Base-by-base conservation (phyloP, 306 rosid genomes). In the Pyrus pyrifolia region DNA sequence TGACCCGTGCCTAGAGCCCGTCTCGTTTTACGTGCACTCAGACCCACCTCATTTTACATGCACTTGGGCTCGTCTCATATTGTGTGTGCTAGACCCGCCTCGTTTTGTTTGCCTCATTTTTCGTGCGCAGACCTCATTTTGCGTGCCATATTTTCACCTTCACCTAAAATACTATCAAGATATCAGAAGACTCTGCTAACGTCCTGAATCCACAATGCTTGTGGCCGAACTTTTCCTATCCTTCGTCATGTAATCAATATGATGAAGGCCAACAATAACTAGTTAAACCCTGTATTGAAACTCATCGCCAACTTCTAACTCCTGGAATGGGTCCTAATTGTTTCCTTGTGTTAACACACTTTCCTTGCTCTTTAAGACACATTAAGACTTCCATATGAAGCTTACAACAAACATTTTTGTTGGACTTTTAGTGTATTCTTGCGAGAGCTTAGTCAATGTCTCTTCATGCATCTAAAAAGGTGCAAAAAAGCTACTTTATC, bases 231-330 rank as follows among this genome's bases (percentile, higher is more conserved):
- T 31, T 31, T 17, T 11, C 27, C 40, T 40, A 10, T 74, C 79
- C 49, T 42, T 63, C 44, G 45, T 52, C 67, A 76, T 57, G 70
- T 35, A 86, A 81, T 86, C 90, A 76, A 88, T 86, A 4, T 35
- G 57, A 51, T 88, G 92, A 57, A 88, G 92, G 18, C 92, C 92
- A 51, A 82, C 55, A 1, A 84, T 52, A 44, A 15, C 3, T 44
- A 88, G 79, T 63, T 88, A 86, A 46, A 33, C 21, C 75, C 85
- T 76, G 29, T 31, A 67, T 10, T 45, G 68, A 58, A 84, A 88
- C 27, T 1, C 27, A 17, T 88, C 88, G 58, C 88, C 85, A 19
- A 88, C 71, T 21, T 82, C 75, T 30, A 35, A 86, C 67, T 63
- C 90, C 92, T 0, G 40, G 57, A 25, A 86, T 62, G 6, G 49